Conservation (phyloP, 176 grass and related monocot species). For the Puya raimondii region DNA sequence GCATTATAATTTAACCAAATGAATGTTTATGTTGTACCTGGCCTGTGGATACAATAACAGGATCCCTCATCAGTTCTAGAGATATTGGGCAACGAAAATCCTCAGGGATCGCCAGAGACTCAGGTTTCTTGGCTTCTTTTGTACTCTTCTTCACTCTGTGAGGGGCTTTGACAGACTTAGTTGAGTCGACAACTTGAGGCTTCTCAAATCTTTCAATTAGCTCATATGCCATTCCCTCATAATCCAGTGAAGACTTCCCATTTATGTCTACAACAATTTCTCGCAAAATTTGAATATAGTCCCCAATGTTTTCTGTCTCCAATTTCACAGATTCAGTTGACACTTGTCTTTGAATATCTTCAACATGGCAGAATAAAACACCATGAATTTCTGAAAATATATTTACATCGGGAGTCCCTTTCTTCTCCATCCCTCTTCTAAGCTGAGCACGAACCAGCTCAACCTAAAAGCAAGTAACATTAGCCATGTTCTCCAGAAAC, state of each 20-base stretch:
- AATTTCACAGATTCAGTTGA: slow-evolving; percentile 26
- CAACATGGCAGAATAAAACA: slow-evolving; percentile 30
- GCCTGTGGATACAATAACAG: slow-evolving; percentile 91
- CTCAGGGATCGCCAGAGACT: slow-evolving; percentile 56
- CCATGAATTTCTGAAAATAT: slow-evolving; percentile 69
- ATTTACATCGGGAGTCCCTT: slow-evolving; percentile 43
- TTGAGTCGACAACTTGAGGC: slow-evolving; percentile 17
- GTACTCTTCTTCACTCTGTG: slow-evolving; percentile 18
- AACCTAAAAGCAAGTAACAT: slow-evolving; percentile 43
- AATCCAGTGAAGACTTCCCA: slow-evolving; percentile 35
- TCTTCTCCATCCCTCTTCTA: slow-evolving; percentile 81
- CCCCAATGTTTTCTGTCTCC: slow-evolving; percentile 20
- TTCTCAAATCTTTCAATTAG: slow-evolving; percentile 43
- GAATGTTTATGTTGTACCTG: slow-evolving; percentile 44
- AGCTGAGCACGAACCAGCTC: slow-evolving; percentile 76
- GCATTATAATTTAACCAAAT: not conserved
- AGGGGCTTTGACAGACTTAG: slow-evolving; percentile 3
- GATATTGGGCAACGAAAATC: slow-evolving; percentile 96
- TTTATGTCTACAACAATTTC: slow-evolving; percentile 49
- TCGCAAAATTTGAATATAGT: slow-evolving; percentile 37
- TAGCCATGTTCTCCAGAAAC: not conserved
- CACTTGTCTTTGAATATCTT: slow-evolving; percentile 24
- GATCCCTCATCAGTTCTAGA: slow-evolving; percentile 88
- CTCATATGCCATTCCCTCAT: slow-evolving; percentile 34
- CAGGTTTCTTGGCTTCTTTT: slow-evolving; percentile 48